phyloP scores from a whole-genome alignment of 108 stramenopile genomes.

The Bacterosira constricta region DNA sequence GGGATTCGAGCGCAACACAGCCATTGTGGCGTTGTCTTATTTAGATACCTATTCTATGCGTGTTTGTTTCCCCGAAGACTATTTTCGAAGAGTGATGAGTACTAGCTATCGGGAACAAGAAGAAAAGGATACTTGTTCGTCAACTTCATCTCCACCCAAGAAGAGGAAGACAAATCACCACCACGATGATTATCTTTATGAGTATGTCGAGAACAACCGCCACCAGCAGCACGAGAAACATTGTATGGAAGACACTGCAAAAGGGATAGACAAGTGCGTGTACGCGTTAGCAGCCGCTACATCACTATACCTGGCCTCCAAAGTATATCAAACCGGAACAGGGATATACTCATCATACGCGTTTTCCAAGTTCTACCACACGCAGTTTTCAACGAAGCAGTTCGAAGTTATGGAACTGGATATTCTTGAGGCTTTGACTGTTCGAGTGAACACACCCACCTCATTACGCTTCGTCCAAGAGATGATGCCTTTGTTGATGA shows the following conservation, averaged over 20 bases:
- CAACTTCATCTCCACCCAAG: background rate
- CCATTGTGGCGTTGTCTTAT: constrained; percentile 14
- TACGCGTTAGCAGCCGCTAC: constrained; percentile 12
- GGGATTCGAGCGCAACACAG: constrained; percentile 11
- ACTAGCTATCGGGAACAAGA: background rate
- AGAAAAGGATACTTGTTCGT: no score
- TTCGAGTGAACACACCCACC: constrained; percentile 12
- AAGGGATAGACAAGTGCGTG: background rate
- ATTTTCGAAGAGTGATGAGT: background rate
- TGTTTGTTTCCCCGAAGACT: constrained; percentile 9
- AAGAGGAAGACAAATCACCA: background rate
- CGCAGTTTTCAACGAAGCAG: background rate
- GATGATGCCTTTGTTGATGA: constrained; percentile 8
- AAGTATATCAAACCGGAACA: constrained; percentile 3
- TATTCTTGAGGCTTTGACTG: background rate
- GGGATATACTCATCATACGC: background rate
- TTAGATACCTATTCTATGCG: constrained; percentile 26
- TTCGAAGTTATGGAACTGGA: constrained; percentile 17
- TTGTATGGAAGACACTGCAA: background rate
- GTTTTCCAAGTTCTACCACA: background rate
- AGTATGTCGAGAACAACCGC: background rate
- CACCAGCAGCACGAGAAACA: background rate
- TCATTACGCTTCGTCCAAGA: background rate
- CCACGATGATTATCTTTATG: background rate
- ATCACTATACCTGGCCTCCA: constrained; percentile 16